phyloP scores from a whole-genome alignment of 2,329 filamentous ascomycete species.

The Fusarium incarnatum region DNA sequence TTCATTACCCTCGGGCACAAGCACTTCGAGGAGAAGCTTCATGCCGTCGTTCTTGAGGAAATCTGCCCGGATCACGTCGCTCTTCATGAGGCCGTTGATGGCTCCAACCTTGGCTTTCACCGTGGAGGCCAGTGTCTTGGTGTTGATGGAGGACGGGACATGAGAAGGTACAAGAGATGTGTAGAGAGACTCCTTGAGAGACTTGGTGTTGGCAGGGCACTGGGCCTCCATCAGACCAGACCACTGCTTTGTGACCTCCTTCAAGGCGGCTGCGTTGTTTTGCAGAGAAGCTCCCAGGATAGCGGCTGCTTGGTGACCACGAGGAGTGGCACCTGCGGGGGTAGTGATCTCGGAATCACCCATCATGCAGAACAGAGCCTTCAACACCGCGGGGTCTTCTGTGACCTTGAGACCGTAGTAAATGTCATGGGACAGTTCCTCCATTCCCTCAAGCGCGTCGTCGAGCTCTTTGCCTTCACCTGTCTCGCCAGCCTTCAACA shows the following conservation, averaged over 20 bases:
- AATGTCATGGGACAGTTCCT: slow-evolving; percentile 74
- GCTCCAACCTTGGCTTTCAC: slow-evolving; percentile 60
- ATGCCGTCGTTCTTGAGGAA: slow-evolving; percentile 68
- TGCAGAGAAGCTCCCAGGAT: slow-evolving; percentile 69
- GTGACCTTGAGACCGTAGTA: slow-evolving; percentile 75
- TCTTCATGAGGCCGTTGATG: slow-evolving; percentile 68
- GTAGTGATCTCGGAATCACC: slow-evolving; percentile 45
- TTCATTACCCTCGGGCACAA: slow-evolving; percentile 59
- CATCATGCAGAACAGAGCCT: slow-evolving; percentile 69
- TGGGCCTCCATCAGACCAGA: slow-evolving; percentile 52
- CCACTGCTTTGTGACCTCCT: slow-evolving; percentile 63
- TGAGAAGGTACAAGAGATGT: slow-evolving; percentile 53
- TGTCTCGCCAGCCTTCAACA: slow-evolving; percentile 59
- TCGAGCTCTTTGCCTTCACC: slow-evolving; percentile 55
- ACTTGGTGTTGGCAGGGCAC: slow-evolving; percentile 51
- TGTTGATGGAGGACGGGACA: slow-evolving; percentile 34
- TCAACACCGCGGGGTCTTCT: slow-evolving; percentile 65
- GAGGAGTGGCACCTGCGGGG: slow-evolving; percentile 48
- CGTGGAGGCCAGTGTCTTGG: slow-evolving; percentile 43
- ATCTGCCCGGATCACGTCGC: slow-evolving; percentile 62
- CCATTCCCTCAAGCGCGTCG: slow-evolving; percentile 66
- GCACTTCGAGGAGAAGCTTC: slow-evolving; percentile 64
- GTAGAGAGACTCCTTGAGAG: slow-evolving; percentile 57
- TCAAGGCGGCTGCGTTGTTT: slow-evolving; percentile 73
- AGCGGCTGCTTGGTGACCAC: slow-evolving; percentile 65